Base-by-base conservation (phyloP, 2,329 filamentous ascomycete genomes). In the Verticillium klebahnii region DNA sequence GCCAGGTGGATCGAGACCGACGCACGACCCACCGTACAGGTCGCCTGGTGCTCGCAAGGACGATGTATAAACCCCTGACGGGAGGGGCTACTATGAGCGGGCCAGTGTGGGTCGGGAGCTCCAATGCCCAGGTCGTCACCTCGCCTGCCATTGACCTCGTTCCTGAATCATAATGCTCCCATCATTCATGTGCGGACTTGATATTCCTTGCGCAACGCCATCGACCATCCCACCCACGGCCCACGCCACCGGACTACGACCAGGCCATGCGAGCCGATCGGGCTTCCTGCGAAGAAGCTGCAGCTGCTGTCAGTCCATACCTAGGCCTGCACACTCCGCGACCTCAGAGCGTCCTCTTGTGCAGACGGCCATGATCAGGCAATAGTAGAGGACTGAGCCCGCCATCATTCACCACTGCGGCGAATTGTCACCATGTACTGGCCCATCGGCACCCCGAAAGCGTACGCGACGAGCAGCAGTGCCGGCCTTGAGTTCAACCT, bases 361-460 rank as follows among this genome's bases (percentile, higher is more conserved):
- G 19, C 8, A n/a, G 19, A 50, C 45, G 45, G 45, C 45, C 45
- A 50, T 50, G 45, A 50, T 14, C 19, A n/a, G n/a, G 19, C 45
- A 25, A 23, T 50, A 50, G 23, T 7, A 6, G 9, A 11, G 45
- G 45, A 50, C 19, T 23, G 45, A 50, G 45, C 45, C 45, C 9
- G n/a, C 45, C 8, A 50, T 12, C 45, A 25, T 5, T 25, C 19
- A 23, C 19, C 45, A 23, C 45, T 50, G 45, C 45, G 45, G n/a
- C 56, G 57, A 29, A 37, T 39, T 63, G 64, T 62, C 72, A 81
- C 79, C 82, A 96, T 95, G 92, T 96, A 96, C 84, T 96, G 92
- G 92, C 92, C 92, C 72, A 86, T 93, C 75, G 91, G 90, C 75
- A 91, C 91, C 74, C 91, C 92, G 72, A 88, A 89, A 74, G 88